Evolutionary conservation across 169 alveolate species (phyloP).

Genomic region (Miamiensis avidus): DNA sequence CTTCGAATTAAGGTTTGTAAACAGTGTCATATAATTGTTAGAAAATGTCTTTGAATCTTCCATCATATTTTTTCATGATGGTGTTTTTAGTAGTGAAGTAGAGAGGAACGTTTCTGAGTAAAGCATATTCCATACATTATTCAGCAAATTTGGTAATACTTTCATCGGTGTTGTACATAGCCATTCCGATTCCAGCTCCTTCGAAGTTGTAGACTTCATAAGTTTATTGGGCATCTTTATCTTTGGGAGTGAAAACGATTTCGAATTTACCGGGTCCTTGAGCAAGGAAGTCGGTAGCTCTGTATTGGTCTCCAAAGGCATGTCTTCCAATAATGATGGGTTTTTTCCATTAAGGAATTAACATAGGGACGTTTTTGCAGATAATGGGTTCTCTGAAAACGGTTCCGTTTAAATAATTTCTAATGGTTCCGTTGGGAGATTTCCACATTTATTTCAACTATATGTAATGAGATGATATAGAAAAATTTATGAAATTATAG

Average conservation of each 20-base stretch:
- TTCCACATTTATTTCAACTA: slow-evolving; percentile 69
- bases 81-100: slow-evolving; percentile 70
- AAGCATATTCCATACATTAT: slow-evolving; percentile 90
- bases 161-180: slow-evolving; percentile 93
- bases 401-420: slow-evolving; percentile 67
- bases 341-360: slow-evolving; percentile 77
- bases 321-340: slow-evolving; percentile 96
- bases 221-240: slow-evolving; percentile 56
- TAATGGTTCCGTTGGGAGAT: slow-evolving; percentile 72
- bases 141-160: slow-evolving; percentile 93
- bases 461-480: too few relatives aligned
- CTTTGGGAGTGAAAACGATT: slow-evolving; percentile 84
- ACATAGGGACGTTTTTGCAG: slow-evolving; percentile 58
- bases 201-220: slow-evolving; percentile 65
- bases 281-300: slow-evolving; percentile 84
- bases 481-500: too few relatives aligned
- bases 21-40: slow-evolving; percentile 50
- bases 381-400: slow-evolving; percentile 75
- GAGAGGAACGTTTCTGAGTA: slow-evolving; percentile 59
- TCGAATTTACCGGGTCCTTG: slow-evolving; percentile 89
- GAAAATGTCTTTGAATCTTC: slow-evolving; percentile 68
- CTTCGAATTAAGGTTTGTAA: slow-evolving; percentile 59
- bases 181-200: slow-evolving; percentile 90
- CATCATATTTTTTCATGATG: slow-evolving; percentile 70
- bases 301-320: slow-evolving; percentile 97